Evolutionary conservation across 2,329 filamentous ascomycete genomes (phyloP).

Genomic region (Truncatella angustata): DNA sequence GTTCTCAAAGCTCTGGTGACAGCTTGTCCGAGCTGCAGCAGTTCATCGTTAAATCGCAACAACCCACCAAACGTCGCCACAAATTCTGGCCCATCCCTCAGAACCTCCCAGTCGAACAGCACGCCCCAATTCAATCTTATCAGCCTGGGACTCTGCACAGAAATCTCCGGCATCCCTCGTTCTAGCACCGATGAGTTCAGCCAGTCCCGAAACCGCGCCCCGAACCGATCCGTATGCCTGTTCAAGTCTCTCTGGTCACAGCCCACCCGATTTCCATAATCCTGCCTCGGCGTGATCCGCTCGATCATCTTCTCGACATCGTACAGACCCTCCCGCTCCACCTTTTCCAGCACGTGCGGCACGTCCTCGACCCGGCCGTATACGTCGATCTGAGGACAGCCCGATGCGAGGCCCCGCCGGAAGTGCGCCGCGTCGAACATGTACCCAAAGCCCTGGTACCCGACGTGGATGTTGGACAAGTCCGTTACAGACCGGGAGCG

Average conservation of each 20-base stretch:
- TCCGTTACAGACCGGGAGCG: conserved; percentile 34
- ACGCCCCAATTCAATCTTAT: conserved; percentile 40
- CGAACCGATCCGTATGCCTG: conserved; percentile 35
- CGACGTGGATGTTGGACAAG: conserved; percentile 31
- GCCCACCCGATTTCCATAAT: conserved; percentile 30
- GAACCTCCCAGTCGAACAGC: conserved; percentile 42
- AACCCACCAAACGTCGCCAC: conserved; percentile 42
- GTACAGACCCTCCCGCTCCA: conserved; percentile 17
- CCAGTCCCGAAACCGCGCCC: conserved; percentile 27
- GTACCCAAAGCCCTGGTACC: conserved; percentile 35
- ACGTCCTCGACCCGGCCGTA: conserved; percentile 34
- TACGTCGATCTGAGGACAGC: conserved; percentile 39
- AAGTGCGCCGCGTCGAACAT: conserved; percentile 46
- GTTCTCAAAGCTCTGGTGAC: conserved; percentile 15
- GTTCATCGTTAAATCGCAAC: conserved; percentile 33
- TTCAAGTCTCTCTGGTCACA: conserved; percentile 38
- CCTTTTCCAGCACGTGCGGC: conserved; percentile 30
- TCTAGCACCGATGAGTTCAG: conserved; percentile 18
- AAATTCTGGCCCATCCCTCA: conserved; percentile 44
- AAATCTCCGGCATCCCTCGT: conserved; percentile 13
- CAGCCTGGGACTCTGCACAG: conserved; percentile 28
- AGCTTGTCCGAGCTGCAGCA: conserved; percentile 23
- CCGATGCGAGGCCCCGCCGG: conserved; percentile 27
- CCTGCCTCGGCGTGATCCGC: conserved; percentile 34
- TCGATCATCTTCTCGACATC: conserved; percentile 24